phyloP scores from a whole-genome alignment of 2,329 filamentous ascomycete genomes.

The Venturia oleaginea region DNA sequence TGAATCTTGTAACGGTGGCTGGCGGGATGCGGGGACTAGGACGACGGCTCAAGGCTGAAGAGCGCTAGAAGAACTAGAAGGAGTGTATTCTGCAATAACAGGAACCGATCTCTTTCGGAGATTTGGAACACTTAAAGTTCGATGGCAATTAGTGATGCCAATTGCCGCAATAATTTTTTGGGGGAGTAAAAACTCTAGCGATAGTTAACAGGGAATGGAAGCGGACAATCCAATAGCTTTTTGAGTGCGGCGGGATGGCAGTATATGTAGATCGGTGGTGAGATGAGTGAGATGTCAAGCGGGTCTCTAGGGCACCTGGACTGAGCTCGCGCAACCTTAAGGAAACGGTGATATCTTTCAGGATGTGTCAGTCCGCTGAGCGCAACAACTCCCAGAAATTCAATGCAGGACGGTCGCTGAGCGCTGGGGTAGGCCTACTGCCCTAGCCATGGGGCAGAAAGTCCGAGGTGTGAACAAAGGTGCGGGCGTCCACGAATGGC shows the following conservation, averaged over 20 bases:
- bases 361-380: slow-evolving; percentile 11
- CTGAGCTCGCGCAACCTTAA: slow-evolving; percentile 11
- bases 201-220: slow-evolving; percentile 10
- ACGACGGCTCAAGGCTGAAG: slow-evolving; percentile 2
- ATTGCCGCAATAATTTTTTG: neutral
- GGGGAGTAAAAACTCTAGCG: neutral
- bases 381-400: slow-evolving; percentile 1
- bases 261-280: slow-evolving; percentile 13
- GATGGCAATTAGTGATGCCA: neutral
- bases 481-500: slow-evolving; percentile 6
- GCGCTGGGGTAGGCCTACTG: slow-evolving; percentile 9
- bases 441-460: slow-evolving; percentile 1
- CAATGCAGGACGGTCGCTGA: slow-evolving; percentile 12
- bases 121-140: neutral
- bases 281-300: slow-evolving; percentile 9
- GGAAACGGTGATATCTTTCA: slow-evolving; percentile 10
- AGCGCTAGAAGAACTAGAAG: neutral
- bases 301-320: slow-evolving; percentile 11
- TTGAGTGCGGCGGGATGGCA: slow-evolving; percentile 11
- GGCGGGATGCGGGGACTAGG: neutral
- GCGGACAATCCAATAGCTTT: slow-evolving; percentile 4
- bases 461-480: slow-evolving; percentile 7
- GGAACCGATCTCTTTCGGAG: neutral
- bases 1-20: neutral
- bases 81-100: neutral